Evolutionary conservation across 202 grass and related monocot genomes (phyloP), one percentile per base, ranked within the genome.

Genomic region (Panicum hallii): DNA sequence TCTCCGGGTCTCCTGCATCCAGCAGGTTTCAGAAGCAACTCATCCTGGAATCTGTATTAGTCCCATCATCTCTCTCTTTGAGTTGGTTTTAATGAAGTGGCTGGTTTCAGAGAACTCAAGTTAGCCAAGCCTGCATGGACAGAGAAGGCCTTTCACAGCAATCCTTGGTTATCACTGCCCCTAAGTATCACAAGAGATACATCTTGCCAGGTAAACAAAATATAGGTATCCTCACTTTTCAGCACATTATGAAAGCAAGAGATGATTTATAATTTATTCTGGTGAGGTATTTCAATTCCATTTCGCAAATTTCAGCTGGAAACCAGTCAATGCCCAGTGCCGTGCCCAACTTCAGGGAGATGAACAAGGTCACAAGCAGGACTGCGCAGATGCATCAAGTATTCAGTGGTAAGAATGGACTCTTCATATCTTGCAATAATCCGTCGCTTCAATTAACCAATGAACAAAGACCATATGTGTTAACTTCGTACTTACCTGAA

Each of bases 171-270:
- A 96, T 96, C 81, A 92, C 90, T 63, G 79, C 84, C 34, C 97
- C 97, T 3, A 99, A 90, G 26, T 99, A 92, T 64, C 87, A 96
- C 68, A 99, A 88, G 90, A 86, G 84, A 80, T 99, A 99, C 74
- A 89, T 88, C 50, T 92, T 96, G 70, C 88, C 84, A 86, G 90
- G 97, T 89, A 82, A 61, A 36, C 11, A 57, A 57, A 49, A 26
- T 75, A 15, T 1, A 13, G 20, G 9, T 32, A 54, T 6, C 49
- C 7, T 67, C 28, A 54, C 22, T 47, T 79, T 34, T 70, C 61
- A 67, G 22, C 41, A 52, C 19, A 74, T 63, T 67, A 9, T 83
- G 8, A 55, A 16, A 0, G 15, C 47, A 58, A 65, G 14, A 74
- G 84, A 13, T 83, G 20, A 15, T 68, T 48, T 11, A 62, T 41